Conservation (phyloP, 768 basidiomycete genomes). For the Lactarius sp. region DNA sequence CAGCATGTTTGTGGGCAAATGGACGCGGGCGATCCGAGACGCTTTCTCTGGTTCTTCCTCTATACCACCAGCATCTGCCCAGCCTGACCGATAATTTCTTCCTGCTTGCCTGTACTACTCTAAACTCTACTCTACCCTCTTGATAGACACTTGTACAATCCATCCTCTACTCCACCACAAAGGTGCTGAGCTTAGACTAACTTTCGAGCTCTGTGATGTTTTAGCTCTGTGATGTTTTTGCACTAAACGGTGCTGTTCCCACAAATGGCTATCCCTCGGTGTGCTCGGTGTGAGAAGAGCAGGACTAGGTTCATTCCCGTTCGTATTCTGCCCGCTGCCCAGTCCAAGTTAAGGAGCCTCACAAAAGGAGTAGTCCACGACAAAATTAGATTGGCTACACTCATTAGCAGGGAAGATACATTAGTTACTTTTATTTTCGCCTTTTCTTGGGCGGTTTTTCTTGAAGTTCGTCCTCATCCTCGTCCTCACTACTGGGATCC, state of each 20-base stretch:
- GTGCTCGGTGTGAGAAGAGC: not conserved
- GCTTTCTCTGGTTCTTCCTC: slow-evolving; percentile 19
- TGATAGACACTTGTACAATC: not conserved
- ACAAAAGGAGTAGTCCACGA: not conserved
- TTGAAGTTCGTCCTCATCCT: slow-evolving; percentile 33
- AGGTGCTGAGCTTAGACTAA: not conserved
- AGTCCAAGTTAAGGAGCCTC: not conserved
- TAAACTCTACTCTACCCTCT: not conserved
- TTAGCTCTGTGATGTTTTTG: not conserved
- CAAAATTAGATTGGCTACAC: slow-evolving; percentile 3
- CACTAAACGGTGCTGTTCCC: not conserved
- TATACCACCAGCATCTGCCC: slow-evolving; percentile 22
- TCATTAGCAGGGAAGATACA: slow-evolving; percentile 24
- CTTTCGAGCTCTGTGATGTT: not conserved
- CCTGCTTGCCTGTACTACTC: too few relatives aligned
- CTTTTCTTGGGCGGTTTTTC: slow-evolving; percentile 49
- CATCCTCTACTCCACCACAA: not conserved
- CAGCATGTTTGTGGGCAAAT: slow-evolving; percentile 47
- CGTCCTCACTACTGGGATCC: slow-evolving; percentile 42
- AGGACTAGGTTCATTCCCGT: not conserved
- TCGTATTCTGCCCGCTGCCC: not conserved
- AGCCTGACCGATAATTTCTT: not conserved
- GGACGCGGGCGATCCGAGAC: slow-evolving; percentile 22
- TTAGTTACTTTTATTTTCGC: slow-evolving; percentile 45
- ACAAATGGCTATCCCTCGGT: not conserved